These are phyloP conservation scores for sunflower (Helianthus annuus) DNA, from an alignment of 129 eudicot species.

Conservation along the genomic window DNA sequence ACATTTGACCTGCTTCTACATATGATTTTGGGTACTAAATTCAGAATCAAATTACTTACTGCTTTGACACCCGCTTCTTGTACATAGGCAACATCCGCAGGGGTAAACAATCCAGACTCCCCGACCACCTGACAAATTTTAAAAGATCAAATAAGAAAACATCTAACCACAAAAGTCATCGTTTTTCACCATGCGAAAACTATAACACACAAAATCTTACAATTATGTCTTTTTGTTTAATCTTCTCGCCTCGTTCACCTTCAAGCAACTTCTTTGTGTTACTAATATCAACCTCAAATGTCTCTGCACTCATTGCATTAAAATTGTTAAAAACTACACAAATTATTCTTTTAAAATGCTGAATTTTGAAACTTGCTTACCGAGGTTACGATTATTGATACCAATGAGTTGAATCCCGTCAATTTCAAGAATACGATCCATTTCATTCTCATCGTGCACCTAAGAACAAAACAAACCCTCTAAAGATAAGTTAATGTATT, in stretches of 20 bases:
- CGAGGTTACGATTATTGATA: conserved; percentile 91
- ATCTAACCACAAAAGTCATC: neutral
- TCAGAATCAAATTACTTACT: conserved; percentile 46
- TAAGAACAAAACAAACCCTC: conserved; percentile 15
- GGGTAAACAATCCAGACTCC: conserved; percentile 97
- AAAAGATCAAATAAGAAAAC: conserved; percentile 16
- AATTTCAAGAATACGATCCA: conserved; percentile 87
- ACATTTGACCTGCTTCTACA: neutral
- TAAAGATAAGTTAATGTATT: neutral
- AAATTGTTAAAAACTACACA: conserved; percentile 9
- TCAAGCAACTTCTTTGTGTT: conserved; percentile 88
- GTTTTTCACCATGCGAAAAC: neutral
- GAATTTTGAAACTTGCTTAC: conserved; percentile 40
- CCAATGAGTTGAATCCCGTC: conserved; percentile 87
- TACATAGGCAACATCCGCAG: conserved; percentile 87
- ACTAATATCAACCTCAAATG: conserved; percentile 78
- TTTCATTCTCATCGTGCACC: conserved; percentile 96
- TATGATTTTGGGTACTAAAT: conserved; percentile 9
- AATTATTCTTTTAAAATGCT: neutral
- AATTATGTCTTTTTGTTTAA: conserved; percentile 62
- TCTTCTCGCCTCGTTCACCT: conserved; percentile 77
- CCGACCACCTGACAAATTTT: conserved; percentile 75
- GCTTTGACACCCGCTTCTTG: conserved; percentile 97
- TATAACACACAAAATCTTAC: conserved; percentile 43
- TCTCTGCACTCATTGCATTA: conserved; percentile 44